Evolutionary conservation across 108 stramenopile species (phyloP).

Genomic region (Nitzschia putrida): DNA sequence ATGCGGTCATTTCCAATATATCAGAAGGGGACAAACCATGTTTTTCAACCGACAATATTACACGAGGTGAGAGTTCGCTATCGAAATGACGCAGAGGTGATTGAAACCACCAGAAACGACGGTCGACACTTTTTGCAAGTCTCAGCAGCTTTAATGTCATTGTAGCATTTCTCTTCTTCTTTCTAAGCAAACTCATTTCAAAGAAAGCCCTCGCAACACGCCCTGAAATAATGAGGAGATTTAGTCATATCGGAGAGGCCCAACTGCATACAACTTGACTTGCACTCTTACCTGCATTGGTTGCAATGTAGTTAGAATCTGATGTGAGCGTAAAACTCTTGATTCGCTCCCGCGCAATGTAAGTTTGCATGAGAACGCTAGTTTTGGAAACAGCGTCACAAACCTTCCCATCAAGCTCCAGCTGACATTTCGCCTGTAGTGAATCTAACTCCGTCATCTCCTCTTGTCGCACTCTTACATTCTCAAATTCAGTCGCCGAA

Average conservation of each 20-base stretch:
- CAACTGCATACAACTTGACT: not conserved
- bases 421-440: constrained; percentile 55
- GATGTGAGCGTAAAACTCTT: constrained; percentile 92
- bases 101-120: constrained; percentile 95
- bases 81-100: constrained; percentile 93
- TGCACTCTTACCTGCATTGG: constrained; percentile 70
- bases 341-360: constrained; percentile 70
- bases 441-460: constrained; percentile 86
- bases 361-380: constrained; percentile 91
- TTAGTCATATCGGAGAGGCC: not conserved
- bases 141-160: constrained; percentile 68
- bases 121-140: constrained; percentile 93
- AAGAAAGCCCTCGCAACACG: constrained; percentile 95
- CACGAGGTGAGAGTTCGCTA: constrained; percentile 61
- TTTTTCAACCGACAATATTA: constrained; percentile 79
- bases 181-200: constrained; percentile 89
- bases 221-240: constrained; percentile 29
- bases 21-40: constrained; percentile 53
- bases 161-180: constrained; percentile 60
- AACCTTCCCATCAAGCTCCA: constrained; percentile 62
- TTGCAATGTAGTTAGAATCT: constrained; percentile 96
- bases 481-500: constrained; percentile 94
- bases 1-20: constrained; percentile 88
- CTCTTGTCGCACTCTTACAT: constrained; percentile 92
- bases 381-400: constrained; percentile 90